Percentiles rank a stretch among this genome's conserved stretches.
Conservation (phyloP, 2,329 filamentous ascomycete species). For the Pseudogymnoascus sp. region DNA sequence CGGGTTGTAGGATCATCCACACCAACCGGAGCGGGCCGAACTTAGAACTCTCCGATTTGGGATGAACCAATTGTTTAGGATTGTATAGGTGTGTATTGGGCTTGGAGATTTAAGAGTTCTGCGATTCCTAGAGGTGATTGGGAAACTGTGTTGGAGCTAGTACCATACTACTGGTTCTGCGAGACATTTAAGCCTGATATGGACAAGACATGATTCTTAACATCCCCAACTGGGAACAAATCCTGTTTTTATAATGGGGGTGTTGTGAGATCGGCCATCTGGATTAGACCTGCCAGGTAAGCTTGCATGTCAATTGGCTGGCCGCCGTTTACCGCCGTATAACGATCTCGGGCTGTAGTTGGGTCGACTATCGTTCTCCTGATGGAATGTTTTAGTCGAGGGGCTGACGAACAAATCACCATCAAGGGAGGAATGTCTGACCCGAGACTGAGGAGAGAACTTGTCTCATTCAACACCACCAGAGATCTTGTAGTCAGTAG, state of each 20-base stretch:
- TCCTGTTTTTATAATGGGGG: too few species aligned
- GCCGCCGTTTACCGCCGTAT: too few species aligned
- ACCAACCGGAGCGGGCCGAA: background rate
- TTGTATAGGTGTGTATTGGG: too few species aligned
- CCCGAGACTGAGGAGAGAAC: background rate
- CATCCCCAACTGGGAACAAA: too few species aligned
- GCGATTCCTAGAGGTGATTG: too few species aligned
- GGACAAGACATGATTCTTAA: too few species aligned
- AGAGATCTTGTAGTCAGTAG: background rate
- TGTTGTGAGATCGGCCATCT: background rate
- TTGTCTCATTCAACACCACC: background rate
- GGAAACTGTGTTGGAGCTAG: too few species aligned
- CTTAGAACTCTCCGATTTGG: background rate
- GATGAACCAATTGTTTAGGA: background rate
- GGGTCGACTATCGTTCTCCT: background rate
- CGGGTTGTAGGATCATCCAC: background rate
- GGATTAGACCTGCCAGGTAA: background rate
- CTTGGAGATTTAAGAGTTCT: too few species aligned
- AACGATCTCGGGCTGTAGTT: background rate
- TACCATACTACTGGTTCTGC: too few species aligned
- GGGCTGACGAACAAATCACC: background rate
- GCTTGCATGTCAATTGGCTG: background rate
- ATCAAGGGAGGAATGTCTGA: background rate
- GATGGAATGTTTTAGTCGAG: background rate
- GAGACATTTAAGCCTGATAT: too few species aligned